A percentile compares a stretch with the other conserved stretches of the same genome.
phyloP scores from a whole-genome alignment of 1,139 yeast genomes.

The Yamadazyma pseudoaaseri region DNA sequence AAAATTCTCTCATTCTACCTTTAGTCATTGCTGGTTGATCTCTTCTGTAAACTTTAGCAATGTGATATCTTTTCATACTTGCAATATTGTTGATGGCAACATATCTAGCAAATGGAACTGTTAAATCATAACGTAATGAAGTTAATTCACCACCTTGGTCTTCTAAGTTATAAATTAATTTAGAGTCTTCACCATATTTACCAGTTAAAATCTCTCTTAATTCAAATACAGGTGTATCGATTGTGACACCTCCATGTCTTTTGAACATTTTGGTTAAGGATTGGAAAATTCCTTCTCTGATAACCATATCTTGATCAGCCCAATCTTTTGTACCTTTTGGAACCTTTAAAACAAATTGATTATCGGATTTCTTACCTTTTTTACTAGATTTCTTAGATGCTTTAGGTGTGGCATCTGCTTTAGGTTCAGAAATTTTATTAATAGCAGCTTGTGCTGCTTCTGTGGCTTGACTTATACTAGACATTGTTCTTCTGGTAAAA shows the following conservation, averaged over 20 bases:
- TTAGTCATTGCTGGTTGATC: slow-evolving; percentile 99
- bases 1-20: slow-evolving; percentile 98
- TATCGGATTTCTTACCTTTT: slow-evolving; percentile 5
- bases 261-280: slow-evolving; percentile 74
- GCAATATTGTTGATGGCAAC: slow-evolving; percentile 93
- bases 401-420: slow-evolving; percentile 1
- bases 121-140: slow-evolving; percentile 89
- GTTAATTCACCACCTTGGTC: slow-evolving; percentile 99
- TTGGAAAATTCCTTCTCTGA: slow-evolving; percentile 82
- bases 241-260: slow-evolving; percentile 96
- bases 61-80: slow-evolving; percentile 88
- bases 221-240: slow-evolving; percentile 97
- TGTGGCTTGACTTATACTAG: slow-evolving; percentile 6
- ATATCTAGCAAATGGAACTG: slow-evolving; percentile 96
- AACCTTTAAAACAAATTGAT: slow-evolving; percentile 69
- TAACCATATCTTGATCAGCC: slow-evolving; percentile 97
- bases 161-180: slow-evolving; percentile 88
- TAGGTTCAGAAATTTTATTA: slow-evolving; percentile 1
- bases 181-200: slow-evolving; percentile 97
- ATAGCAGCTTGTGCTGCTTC: slow-evolving; percentile 8
- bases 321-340: slow-evolving; percentile 98
- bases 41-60: slow-evolving; percentile 96
- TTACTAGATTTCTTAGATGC: slow-evolving; percentile 5
- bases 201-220: slow-evolving; percentile 93
- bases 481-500: slow-evolving; percentile 27